These are phyloP conservation scores for Quercus agrifolia DNA, from an alignment of 306 rosid species.

Conservation along the genomic window DNA sequence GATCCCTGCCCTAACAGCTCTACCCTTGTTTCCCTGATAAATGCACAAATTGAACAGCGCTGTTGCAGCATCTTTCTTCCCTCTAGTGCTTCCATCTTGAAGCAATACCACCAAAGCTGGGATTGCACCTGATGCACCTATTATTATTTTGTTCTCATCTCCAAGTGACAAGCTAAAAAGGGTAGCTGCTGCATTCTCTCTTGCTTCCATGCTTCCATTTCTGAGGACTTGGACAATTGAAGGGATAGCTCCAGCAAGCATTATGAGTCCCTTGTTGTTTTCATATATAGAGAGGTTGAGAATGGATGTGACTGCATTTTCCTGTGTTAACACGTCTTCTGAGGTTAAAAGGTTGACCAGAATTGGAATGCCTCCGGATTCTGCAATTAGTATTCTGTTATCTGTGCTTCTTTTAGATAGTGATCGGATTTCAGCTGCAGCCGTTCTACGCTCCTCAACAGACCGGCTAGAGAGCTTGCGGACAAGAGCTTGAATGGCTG, in stretches of 20 bases:
- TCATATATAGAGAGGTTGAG: conserved; percentile 92
- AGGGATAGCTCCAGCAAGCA: conserved; percentile 96
- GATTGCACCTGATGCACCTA: conserved; percentile 94
- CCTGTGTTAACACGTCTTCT: conserved; percentile 71
- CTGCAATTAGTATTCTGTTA: conserved; percentile 86
- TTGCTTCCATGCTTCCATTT: conserved; percentile 89
- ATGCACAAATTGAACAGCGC: conserved; percentile 91
- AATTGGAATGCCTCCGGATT: conserved; percentile 88
- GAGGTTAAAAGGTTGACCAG: conserved; percentile 79
- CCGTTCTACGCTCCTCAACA: conserved; percentile 63
- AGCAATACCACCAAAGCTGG: conserved; percentile 87
- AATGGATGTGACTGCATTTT: conserved; percentile 90
- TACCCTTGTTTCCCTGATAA: conserved; percentile 94
- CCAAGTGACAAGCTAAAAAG: conserved; percentile 92
- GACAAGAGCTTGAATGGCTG: conserved; percentile 66
- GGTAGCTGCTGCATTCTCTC: conserved; percentile 95
- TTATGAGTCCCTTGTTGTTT: conserved; percentile 86
- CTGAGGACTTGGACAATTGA: conserved; percentile 91
- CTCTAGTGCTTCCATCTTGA: conserved; percentile 79
- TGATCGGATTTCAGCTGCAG: conserved; percentile 76
- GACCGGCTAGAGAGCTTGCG: conserved; percentile 69
- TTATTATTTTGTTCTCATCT: conserved; percentile 90
- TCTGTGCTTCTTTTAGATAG: conserved; percentile 95
- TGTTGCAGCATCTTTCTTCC: conserved; percentile 93
- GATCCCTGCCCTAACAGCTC: conserved; percentile 84